Evolutionary conservation across 257 asterid genomes (phyloP).

Genomic region (Lithospermum erythrorhizon): DNA sequence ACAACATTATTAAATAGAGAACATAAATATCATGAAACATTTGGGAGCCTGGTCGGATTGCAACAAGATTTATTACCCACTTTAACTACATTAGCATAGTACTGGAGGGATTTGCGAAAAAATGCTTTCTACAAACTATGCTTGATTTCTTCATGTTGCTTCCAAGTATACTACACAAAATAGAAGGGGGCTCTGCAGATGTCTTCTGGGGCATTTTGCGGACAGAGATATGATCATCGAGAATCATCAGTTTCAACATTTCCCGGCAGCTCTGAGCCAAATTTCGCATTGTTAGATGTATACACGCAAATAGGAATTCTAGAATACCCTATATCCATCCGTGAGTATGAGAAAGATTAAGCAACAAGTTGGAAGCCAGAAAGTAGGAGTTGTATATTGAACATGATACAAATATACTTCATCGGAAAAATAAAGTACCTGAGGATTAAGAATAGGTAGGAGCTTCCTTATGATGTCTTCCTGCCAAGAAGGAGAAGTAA

Average conservation of each 20-base stretch:
- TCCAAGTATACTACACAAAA: constrained; percentile 48
- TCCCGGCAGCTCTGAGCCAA: constrained; percentile 74
- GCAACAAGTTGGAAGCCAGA: neutral
- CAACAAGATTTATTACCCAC: neutral
- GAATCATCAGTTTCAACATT: constrained; percentile 49
- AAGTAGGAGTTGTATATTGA: no score
- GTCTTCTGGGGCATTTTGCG: constrained; percentile 49
- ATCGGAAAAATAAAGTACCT: constrained; percentile 32
- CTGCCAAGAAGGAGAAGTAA: constrained; percentile 27
- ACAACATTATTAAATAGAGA: neutral
- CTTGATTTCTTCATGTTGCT: constrained; percentile 30
- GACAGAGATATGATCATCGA: constrained; percentile 53
- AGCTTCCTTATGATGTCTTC: constrained; percentile 56
- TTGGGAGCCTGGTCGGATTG: neutral
- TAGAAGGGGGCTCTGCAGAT: constrained; percentile 46
- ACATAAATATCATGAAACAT: neutral
- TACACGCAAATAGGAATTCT: neutral
- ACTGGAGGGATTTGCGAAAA: constrained; percentile 68
- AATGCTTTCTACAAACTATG: constrained; percentile 40
- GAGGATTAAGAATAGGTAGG: constrained; percentile 62
- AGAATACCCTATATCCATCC: neutral
- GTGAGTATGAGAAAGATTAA: neutral
- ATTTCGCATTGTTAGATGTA: neutral
- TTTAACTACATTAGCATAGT: constrained; percentile 34
- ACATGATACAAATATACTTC: neutral